phyloP scores from a whole-genome alignment of 2,329 filamentous ascomycete species.

The Neurospora crassa region DNA sequence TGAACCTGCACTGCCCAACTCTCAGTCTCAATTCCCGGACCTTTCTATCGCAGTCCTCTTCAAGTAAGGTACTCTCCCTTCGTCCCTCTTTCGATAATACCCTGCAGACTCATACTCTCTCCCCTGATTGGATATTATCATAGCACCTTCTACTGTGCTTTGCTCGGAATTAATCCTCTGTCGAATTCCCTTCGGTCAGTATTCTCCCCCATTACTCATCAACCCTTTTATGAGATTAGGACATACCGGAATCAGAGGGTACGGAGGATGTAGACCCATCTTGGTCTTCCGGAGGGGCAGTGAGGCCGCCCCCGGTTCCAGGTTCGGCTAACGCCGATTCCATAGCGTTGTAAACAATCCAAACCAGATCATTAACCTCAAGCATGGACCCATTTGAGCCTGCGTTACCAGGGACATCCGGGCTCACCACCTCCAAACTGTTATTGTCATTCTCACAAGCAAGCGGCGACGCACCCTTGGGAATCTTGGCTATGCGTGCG shows the following conservation, averaged over 20 bases:
- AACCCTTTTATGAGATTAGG: neutral
- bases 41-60: too few species aligned
- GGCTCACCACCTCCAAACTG: neutral
- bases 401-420: neutral
- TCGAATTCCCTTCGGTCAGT: too few species aligned
- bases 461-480: neutral
- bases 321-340: neutral
- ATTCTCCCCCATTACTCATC: too few species aligned
- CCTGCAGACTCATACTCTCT: too few species aligned
- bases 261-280: neutral
- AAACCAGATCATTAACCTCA: neutral
- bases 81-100: too few species aligned
- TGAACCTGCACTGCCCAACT: too few species aligned
- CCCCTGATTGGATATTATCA: too few species aligned
- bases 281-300: neutral
- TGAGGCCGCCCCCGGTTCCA: neutral
- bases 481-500: neutral
- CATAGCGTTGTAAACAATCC: too few species aligned
- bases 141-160: fast-evolving
- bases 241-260: neutral
- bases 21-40: too few species aligned
- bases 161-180: too few species aligned
- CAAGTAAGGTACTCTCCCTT: too few species aligned
- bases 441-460: neutral
- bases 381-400: neutral